These are phyloP conservation scores for Stereum hirsutum DNA, from an alignment of 1,284 basidiomycete species.

Conservation along the genomic window DNA sequence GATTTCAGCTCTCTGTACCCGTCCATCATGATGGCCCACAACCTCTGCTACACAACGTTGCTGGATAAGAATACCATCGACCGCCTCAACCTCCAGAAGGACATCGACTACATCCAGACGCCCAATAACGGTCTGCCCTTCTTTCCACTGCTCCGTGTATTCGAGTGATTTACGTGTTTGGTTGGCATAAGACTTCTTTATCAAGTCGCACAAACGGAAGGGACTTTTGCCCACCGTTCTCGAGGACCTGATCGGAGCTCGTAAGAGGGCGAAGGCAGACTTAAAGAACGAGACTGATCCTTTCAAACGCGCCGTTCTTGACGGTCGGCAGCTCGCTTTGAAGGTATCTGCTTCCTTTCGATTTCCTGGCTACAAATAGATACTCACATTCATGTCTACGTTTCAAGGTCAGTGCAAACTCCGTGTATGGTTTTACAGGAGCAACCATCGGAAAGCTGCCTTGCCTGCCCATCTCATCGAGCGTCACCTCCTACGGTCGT, in stretches of 20 bases:
- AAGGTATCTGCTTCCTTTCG: constrained; percentile 48
- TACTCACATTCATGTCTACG: not conserved
- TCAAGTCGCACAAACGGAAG: constrained; percentile 63
- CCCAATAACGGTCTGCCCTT: constrained; percentile 77
- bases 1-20: constrained; percentile 97
- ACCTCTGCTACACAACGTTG: constrained; percentile 92
- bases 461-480: constrained; percentile 90
- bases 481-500: constrained; percentile 87
- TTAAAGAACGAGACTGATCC: constrained; percentile 93
- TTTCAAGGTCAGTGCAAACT: constrained; percentile 89
- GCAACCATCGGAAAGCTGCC: constrained; percentile 93
- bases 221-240: constrained; percentile 86
- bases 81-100: constrained; percentile 67
- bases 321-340: constrained; percentile 89
- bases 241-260: constrained; percentile 84
- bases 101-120: constrained; percentile 84
- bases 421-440: constrained; percentile 95
- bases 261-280: constrained; percentile 90
- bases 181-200: constrained; percentile 91
- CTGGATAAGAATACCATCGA: constrained; percentile 74
- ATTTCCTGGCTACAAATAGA: not conserved
- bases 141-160: not conserved
- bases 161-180: not conserved
- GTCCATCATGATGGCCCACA: constrained; percentile 99
- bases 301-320: constrained; percentile 89